A percentile compares a stretch with the other conserved stretches of the same genome.
Conservation (phyloP, 352 stramenopile species). For the Globisporangium carolinianum region DNA sequence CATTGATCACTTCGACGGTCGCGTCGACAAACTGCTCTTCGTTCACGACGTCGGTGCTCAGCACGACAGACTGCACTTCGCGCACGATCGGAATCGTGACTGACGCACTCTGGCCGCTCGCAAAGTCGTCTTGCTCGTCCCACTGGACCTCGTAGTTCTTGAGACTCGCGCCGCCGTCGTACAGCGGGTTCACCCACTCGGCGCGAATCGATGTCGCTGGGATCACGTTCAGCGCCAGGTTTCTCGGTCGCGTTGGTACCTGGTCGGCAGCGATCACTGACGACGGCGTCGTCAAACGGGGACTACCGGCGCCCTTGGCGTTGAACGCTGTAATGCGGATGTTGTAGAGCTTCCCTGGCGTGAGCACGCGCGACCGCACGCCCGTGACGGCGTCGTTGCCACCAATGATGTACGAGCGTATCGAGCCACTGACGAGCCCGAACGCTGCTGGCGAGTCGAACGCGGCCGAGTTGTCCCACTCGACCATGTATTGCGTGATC, state of each 20-base stretch:
- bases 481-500: slow-evolving; percentile 94
- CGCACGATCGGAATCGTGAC: slow-evolving; percentile 81
- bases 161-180: slow-evolving; percentile 87
- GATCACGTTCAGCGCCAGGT: slow-evolving; percentile 44
- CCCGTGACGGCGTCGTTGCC: slow-evolving; percentile 91
- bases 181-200: slow-evolving; percentile 83
- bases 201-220: slow-evolving; percentile 73
- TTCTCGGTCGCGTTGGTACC: slow-evolving; percentile 45
- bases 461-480: slow-evolving; percentile 88
- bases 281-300: slow-evolving; percentile 30
- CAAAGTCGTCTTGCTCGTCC: slow-evolving; percentile 76
- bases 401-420: slow-evolving; percentile 84
- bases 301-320: slow-evolving; percentile 51
- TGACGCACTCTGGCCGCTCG: slow-evolving; percentile 60
- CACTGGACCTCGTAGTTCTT: slow-evolving; percentile 72
- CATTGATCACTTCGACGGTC: slow-evolving; percentile 93
- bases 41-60: slow-evolving; percentile 79
- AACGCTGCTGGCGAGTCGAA: slow-evolving; percentile 88
- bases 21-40: slow-evolving; percentile 93
- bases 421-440: slow-evolving; percentile 39
- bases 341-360: slow-evolving; percentile 68
- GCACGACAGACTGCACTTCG: slow-evolving; percentile 86
- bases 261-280: slow-evolving; percentile 52
- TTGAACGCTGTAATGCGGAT: slow-evolving; percentile 80
- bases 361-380: slow-evolving; percentile 76